These are phyloP conservation scores for Colletotrichum agaves DNA, from an alignment of 2,329 filamentous ascomycete genomes.

Conservation along the genomic window DNA sequence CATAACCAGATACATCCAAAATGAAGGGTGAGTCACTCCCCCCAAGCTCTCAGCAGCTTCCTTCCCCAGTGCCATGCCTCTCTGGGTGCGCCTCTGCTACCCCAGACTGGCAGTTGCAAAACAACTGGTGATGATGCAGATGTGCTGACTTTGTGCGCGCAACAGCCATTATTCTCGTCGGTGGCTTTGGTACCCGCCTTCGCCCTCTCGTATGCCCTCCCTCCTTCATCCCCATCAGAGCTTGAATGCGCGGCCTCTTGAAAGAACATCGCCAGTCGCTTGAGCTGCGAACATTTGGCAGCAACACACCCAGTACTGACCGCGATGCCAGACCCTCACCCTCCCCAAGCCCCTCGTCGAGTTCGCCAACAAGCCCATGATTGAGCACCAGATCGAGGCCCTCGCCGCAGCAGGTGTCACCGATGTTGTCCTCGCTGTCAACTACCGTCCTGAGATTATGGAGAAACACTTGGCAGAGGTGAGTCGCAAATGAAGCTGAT, in stretches of 20 bases:
- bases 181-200: slow-evolving; percentile 97
- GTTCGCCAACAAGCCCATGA: slow-evolving; percentile 99
- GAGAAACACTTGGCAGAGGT: slow-evolving; percentile 92
- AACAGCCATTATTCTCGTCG: slow-evolving; percentile 97
- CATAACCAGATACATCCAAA: slow-evolving; percentile 27
- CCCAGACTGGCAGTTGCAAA: not conserved
- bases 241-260: slow-evolving; percentile 7
- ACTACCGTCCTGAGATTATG: slow-evolving; percentile 99
- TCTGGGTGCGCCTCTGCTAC: not conserved
- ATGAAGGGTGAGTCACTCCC: slow-evolving; percentile 33
- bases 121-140: not conserved
- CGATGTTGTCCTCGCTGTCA: slow-evolving; percentile 97
- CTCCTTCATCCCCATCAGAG: not conserved
- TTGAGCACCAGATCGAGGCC: slow-evolving; percentile 96
- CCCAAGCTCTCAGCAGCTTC: not conserved
- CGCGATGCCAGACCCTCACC: slow-evolving; percentile 79
- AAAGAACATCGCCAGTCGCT: not conserved
- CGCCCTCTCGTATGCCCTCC: slow-evolving; percentile 82
- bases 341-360: slow-evolving; percentile 98
- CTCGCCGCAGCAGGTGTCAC: slow-evolving; percentile 94
- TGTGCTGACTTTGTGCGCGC: slow-evolving; percentile 21
- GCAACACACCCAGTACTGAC: slow-evolving; percentile 31
- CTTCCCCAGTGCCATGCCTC: not conserved
- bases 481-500: slow-evolving; percentile 44
- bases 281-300: slow-evolving; percentile 5